Evolutionary conservation across 805 yeast genomes (phyloP), one percentile per base, ranked within the genome.

Genomic region (Ogataea salicorniae): DNA sequence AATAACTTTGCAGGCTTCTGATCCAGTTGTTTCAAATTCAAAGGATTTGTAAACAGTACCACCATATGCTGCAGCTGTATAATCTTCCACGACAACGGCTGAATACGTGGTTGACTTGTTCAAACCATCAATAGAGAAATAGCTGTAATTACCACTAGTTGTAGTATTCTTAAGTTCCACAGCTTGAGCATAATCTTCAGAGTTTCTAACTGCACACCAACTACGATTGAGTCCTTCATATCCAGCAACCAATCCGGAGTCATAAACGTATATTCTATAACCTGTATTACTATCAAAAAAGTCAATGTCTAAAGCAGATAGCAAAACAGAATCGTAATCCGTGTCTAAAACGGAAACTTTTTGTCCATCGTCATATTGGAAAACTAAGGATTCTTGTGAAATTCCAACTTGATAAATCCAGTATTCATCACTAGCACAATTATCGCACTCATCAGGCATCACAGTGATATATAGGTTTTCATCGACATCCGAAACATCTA

Each of bases 371-470:
- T 83, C 87, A 86, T 87, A 83, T 60, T 83, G 87, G 56, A 76
- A 83, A 1, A 77, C 80, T 56, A 83, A 67, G 57, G 81, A 80
- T 41, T 74, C 70, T 53, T 76, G 80, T 1, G 87, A 79, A 2
- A 82, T 75, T 2, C 87, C 88, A 39, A 88, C 63, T 58, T 80
- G 76, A 58, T 83, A 85, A 13, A 72, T 52, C 91, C 91, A 85
- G 7, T 42, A 37, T 6, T 60, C 47, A 14, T 51, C 52, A 18
- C 43, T 22, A 6, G 43, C 29, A 51, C 67, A 62, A 5, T 22
- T 17, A 0, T 43, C 41, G 45, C 67, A 58, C 1, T 48, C 49
- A n/a, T 54, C 60, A 2, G 68, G 55, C 2, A 38, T 42, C 3
- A 67, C 55, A 0, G 57, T 51, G 15, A 64, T 44, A 34, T 61